Evolutionary conservation across 192 early-diverging fungal species (phyloP).

Genomic region (Phycomyces blakesleeanus): DNA sequence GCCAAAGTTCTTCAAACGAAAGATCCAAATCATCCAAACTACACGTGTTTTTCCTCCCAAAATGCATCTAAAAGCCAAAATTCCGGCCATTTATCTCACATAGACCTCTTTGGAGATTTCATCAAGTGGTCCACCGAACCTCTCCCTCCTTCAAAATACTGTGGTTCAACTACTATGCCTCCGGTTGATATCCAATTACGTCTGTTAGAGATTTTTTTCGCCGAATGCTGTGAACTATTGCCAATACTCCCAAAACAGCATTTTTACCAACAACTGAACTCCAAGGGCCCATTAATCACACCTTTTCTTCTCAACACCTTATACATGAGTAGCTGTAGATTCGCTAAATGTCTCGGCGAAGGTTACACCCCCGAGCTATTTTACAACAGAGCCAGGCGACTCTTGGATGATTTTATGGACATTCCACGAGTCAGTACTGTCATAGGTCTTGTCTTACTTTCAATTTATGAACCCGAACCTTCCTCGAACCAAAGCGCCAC

Average conservation of each 20-base stretch:
- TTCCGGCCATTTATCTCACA: neutral
- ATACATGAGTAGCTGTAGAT: neutral
- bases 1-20: neutral
- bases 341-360: neutral
- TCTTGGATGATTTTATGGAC: conserved; percentile 26
- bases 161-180: neutral
- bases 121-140: conserved; percentile 2
- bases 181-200: neutral
- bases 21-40: neutral
- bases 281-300: neutral
- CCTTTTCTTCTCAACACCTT: conserved; percentile 1
- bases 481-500: neutral
- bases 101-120: neutral
- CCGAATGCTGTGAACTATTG: neutral
- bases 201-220: neutral
- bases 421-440: conserved; percentile 23
- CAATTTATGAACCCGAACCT: conserved; percentile 16
- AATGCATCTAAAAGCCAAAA: neutral
- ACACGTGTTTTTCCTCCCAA: neutral
- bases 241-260: neutral
- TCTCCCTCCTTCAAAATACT: neutral
- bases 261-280: neutral
- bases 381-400: conserved; percentile 19
- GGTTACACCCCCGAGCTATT: conserved; percentile 7
- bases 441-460: conserved; percentile 14